Evolutionary conservation across 2,329 filamentous ascomycete genomes (phyloP), one percentile per base, ranked within the genome.

Genomic region (Fusarium penzigii): DNA sequence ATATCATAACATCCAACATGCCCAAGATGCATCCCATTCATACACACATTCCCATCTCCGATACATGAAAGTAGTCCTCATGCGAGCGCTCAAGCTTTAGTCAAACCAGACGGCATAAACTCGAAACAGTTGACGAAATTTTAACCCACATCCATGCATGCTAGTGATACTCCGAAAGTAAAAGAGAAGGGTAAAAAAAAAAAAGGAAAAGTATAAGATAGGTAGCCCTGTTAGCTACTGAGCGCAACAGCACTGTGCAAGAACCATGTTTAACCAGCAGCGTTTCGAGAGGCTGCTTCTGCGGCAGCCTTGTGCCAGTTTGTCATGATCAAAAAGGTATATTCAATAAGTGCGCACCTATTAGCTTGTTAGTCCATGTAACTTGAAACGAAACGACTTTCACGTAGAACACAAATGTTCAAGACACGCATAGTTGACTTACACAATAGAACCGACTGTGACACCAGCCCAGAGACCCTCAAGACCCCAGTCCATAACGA

Each of bases 381-480:
- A 16, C 39, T 10, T 14, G 14, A n/a, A 44, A 20, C 46, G 17
- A 9, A 45, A 2, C 2, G 17, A 6, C 20, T 25, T 25, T 25
- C 6, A 17, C 7, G 3, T 2, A 6, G 2, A 5, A 20, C 39
- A 29, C 20, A 5, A 25, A 25, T 25, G 20, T 25, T 25, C 20
- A 25, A 7, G 7, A 25, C 20, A 25, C 20, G 20, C 20, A 25
- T 25, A 7, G 20, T 4, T 8, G 44, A 77, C 79, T 75, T 69
- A 82, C 78, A 88, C 70, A 6, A 78, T 72, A 13, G 96, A 74
- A 1, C 89, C 92, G 57, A 95, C 70, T 0, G 86, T 88, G 7
- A 92, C 84, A 17, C 90, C 89, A 12, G 79, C 75, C 93, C 93
- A 97, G 16, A 97, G 75, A 1, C 93, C 93, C 50, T 84, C 78